Evolutionary conservation across 2,329 filamentous ascomycete genomes (phyloP), one percentile per base, ranked within the genome.

Genomic region (Endoconidiophora laricicola): DNA sequence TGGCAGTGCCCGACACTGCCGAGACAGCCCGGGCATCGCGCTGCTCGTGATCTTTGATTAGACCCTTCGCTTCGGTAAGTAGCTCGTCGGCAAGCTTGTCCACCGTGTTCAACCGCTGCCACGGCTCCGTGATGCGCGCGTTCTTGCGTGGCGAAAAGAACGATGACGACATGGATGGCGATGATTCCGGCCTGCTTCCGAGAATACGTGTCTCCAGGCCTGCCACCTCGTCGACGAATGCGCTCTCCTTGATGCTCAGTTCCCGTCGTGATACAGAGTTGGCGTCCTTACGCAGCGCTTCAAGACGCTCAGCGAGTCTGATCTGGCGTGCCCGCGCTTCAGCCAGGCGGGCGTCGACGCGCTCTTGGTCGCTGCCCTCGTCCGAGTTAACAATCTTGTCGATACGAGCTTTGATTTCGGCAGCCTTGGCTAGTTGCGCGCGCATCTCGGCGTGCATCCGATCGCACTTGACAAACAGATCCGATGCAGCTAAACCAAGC

Each of bases 401-500:
- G 26, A 87, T 76, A 56, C 76, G 76, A 38, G 69, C 67, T 59
- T 76, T 77, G 39, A 85, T 72, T 57, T 82, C 75, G 49, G 77
- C 75, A 24, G 76, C 79, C 56, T 79, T 78, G 54, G 66, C 66
- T 22, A 87, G 72, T 60, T 88, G 83, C 54, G 79, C 74, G 55
- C 68, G 69, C 40, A 87, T 69, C 59, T 87, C 82, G 16, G 70
- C 67, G 57, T 81, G 78, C 23, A 88, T 69, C 43, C 77, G 70
- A 56, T 82, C 74, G 54, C 82, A 85, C 49, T 79, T 73, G 23
- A 79, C 70, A 64, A 87, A 88, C 4, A 88, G 68, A 57, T 86
- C 81, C 1, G 82, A 76, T 1, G 81, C 83, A 1, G 81, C 83
- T 41, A 74, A 66, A 14, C 82, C 81, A 9, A 88, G 69, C 9